phyloP scores from a whole-genome alignment of 2,329 filamentous ascomycete species.

The Verticillium klebahnii region DNA sequence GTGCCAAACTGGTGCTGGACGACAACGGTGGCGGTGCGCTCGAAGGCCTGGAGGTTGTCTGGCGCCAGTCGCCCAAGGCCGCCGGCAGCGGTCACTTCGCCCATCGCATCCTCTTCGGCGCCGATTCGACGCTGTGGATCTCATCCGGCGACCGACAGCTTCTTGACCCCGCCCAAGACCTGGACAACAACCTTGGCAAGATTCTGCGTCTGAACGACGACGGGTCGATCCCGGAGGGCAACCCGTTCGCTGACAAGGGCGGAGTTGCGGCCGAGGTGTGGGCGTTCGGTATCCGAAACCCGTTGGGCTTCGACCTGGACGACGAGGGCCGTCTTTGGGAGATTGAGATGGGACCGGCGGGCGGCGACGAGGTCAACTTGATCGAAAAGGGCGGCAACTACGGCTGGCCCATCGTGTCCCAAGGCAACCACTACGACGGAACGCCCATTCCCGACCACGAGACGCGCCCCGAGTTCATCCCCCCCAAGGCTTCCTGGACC shows the following conservation, averaged over 20 bases:
- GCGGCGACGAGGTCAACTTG: slow-evolving; percentile 29
- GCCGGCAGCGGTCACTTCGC: slow-evolving; percentile 22
- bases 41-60: slow-evolving; percentile 23
- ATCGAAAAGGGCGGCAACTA: slow-evolving; percentile 27
- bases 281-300: slow-evolving; percentile 27
- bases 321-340: slow-evolving; percentile 28
- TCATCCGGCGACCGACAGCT: slow-evolving; percentile 27
- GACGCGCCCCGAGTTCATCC: slow-evolving; percentile 22
- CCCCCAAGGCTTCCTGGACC: slow-evolving; percentile 27
- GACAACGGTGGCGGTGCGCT: slow-evolving; percentile 23
- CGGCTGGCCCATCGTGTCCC: slow-evolving; percentile 26
- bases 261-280: slow-evolving; percentile 23
- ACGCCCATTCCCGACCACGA: slow-evolving; percentile 22
- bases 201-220: slow-evolving; percentile 26
- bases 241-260: slow-evolving; percentile 25
- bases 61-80: slow-evolving; percentile 23
- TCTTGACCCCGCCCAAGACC: slow-evolving; percentile 23
- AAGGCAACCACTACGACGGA: slow-evolving; percentile 26
- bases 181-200: slow-evolving; percentile 28
- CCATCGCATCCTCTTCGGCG: slow-evolving; percentile 24
- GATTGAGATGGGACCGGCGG: slow-evolving; percentile 28
- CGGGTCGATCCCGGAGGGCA: slow-evolving; percentile 23
- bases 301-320: slow-evolving; percentile 27
- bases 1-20: slow-evolving; percentile 23
- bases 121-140: slow-evolving; percentile 24